Evolutionary conservation across 2,329 filamentous ascomycete species (phyloP).

Genomic region (Orbilia quercus): DNA sequence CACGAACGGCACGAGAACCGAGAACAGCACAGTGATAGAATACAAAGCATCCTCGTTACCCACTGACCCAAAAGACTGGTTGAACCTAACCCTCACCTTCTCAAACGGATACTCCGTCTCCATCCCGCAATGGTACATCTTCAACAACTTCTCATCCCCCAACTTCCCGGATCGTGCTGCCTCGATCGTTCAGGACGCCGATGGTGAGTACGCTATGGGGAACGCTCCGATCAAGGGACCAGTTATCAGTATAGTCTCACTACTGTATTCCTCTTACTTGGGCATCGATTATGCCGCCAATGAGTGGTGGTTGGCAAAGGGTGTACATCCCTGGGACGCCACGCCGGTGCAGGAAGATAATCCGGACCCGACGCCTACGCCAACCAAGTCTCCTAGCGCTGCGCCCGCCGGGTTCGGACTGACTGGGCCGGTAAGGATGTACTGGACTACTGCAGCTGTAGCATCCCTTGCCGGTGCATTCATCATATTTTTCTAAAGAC

Average conservation of each 20-base stretch:
- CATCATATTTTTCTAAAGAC: slow-evolving; percentile 13
- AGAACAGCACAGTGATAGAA: not conserved
- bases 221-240: slow-evolving; percentile 5
- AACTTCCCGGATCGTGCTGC: not conserved
- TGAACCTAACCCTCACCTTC: slow-evolving; percentile 27
- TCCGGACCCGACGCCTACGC: not conserved
- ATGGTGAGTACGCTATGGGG: not conserved
- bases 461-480: slow-evolving; percentile 38
- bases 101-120: slow-evolving; percentile 17
- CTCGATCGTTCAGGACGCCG: not conserved
- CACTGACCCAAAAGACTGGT: slow-evolving; percentile 8
- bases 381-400: slow-evolving; percentile 2
- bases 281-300: slow-evolving; percentile 32
- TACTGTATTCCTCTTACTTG: slow-evolving; percentile 23
- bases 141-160: not conserved
- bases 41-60: slow-evolving; percentile 1
- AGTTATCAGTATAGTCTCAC: slow-evolving; percentile 7
- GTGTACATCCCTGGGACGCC: slow-evolving; percentile 5
- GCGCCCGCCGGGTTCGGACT: slow-evolving; percentile 22
- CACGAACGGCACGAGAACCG: not conserved
- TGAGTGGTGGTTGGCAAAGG: slow-evolving; percentile 36
- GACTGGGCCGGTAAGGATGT: not conserved
- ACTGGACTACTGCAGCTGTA: slow-evolving; percentile 10
- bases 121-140: not conserved
- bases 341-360: not conserved